phyloP scores from a whole-genome alignment of 2,329 filamentous ascomycete genomes.

The Endocalyx cinctus region DNA sequence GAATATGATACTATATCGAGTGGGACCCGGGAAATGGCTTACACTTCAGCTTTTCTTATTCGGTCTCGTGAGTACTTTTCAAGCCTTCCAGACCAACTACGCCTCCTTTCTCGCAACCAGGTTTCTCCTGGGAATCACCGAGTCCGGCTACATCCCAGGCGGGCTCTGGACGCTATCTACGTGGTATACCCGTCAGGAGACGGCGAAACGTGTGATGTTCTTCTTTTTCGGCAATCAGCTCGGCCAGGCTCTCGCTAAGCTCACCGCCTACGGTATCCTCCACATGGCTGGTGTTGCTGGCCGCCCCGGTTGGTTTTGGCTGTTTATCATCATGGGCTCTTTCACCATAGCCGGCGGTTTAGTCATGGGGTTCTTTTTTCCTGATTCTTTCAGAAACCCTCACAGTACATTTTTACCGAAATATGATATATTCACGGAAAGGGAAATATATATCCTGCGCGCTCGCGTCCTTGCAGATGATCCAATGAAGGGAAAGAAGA shows the following conservation, averaged over 20 bases:
- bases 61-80: conserved; percentile 27
- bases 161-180: conserved; percentile 46
- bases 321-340: conserved; percentile 43
- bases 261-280: conserved; percentile 44
- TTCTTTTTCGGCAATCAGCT: conserved; percentile 52
- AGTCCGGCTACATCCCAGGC: conserved; percentile 49
- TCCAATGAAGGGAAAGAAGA: too few relatives aligned
- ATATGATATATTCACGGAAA: too few relatives aligned
- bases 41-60: conserved; percentile 28
- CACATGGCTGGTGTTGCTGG: conserved; percentile 36
- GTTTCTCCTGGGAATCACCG: conserved; percentile 40
- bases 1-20: too few relatives aligned
- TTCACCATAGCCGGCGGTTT: too few relatives aligned
- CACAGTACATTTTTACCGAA: too few relatives aligned
- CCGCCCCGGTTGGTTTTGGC: conserved; percentile 46
- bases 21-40: conserved; percentile 26
- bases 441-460: conserved; percentile 36
- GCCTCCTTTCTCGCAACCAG: conserved; percentile 41
- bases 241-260: conserved; percentile 42
- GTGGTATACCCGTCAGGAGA: conserved; percentile 43
- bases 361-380: too few relatives aligned
- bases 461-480: conserved; percentile 39
- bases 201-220: conserved; percentile 42
- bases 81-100: conserved; percentile 33
- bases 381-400: too few relatives aligned